These are phyloP conservation scores for Aquilaria yunnanensis DNA, from an alignment of 345 rosid species.

Conservation along the genomic window DNA sequence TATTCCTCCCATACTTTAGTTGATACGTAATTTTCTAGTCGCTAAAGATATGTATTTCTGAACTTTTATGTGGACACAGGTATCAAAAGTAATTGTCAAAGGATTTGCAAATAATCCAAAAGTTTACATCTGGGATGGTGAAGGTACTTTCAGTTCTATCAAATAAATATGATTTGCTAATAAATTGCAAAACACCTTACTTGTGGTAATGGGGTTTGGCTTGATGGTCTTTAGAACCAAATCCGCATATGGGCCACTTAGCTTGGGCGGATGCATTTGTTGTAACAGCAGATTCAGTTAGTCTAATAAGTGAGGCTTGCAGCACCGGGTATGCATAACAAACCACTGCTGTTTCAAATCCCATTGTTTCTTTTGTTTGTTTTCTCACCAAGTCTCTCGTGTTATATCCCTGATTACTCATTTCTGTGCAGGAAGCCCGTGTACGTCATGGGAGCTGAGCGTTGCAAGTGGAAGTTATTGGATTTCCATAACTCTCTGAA, in stretches of 20 bases:
- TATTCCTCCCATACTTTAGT: slow-evolving; percentile 9
- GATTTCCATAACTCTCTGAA: slow-evolving; percentile 82
- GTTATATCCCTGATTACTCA: not conserved
- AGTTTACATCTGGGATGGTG: slow-evolving; percentile 77
- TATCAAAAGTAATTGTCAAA: slow-evolving; percentile 54
- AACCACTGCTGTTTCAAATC: slow-evolving; percentile 4
- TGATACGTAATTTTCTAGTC: not conserved
- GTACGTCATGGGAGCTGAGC: slow-evolving; percentile 73
- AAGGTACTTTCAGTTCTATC: slow-evolving; percentile 46
- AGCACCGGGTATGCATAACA: slow-evolving; percentile 74
- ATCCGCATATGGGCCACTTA: slow-evolving; percentile 87
- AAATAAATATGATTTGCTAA: not conserved
- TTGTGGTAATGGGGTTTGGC: slow-evolving; percentile 12
- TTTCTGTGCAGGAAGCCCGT: slow-evolving; percentile 75
- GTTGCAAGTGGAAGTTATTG: slow-evolving; percentile 81
- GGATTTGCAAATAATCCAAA: slow-evolving; percentile 77
- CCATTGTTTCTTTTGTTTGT: not conserved
- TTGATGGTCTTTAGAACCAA: slow-evolving; percentile 54
- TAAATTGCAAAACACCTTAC: slow-evolving; percentile 1
- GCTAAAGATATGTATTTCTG: not conserved
- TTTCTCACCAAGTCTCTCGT: slow-evolving; percentile 3
- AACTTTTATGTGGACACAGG: slow-evolving; percentile 29
- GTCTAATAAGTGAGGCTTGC: slow-evolving; percentile 91
- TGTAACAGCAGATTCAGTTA: slow-evolving; percentile 91
- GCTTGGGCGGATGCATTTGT: slow-evolving; percentile 99